phyloP scores from a whole-genome alignment of 176 grass and related monocot species.

The Ananas comosus region DNA sequence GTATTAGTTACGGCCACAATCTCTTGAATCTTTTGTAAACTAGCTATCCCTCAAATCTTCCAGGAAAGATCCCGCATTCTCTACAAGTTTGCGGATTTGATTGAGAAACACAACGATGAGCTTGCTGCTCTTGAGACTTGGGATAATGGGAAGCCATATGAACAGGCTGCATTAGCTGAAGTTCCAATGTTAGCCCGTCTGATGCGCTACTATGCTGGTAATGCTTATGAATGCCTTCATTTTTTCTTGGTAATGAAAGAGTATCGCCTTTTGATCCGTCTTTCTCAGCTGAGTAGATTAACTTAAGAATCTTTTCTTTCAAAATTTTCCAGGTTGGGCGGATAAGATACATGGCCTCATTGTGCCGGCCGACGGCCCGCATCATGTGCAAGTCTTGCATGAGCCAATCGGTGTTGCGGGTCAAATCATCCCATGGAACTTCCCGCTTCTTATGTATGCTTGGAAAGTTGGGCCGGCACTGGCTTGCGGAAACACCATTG shows the following conservation, averaged over 20 bases:
- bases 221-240: neutral
- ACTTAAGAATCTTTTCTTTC: neutral
- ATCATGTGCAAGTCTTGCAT: constrained; percentile 69
- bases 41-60: neutral
- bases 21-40: neutral
- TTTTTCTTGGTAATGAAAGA: neutral
- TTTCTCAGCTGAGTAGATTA: neutral
- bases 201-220: constrained; percentile 82
- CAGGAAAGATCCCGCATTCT: constrained; percentile 81
- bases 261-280: neutral
- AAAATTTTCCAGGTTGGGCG: constrained; percentile 42
- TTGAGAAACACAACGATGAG: constrained; percentile 63
- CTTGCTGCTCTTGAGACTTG: constrained; percentile 93
- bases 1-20: neutral
- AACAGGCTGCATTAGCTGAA: constrained; percentile 45
- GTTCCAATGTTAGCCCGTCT: constrained; percentile 71
- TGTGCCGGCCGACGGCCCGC: constrained; percentile 62
- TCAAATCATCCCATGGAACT: constrained; percentile 93
- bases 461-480: constrained; percentile 92
- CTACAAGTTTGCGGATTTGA: constrained; percentile 71
- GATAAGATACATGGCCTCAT: constrained; percentile 91
- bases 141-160: constrained; percentile 87
- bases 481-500: constrained; percentile 77
- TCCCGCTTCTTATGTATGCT: constrained; percentile 79
- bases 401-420: constrained; percentile 80